A percentile compares a stretch with the other conserved stretches of the same genome.
Conservation (phyloP, 495 filamentous ascomycete species). For the Annulohypoxylon bovei region DNA sequence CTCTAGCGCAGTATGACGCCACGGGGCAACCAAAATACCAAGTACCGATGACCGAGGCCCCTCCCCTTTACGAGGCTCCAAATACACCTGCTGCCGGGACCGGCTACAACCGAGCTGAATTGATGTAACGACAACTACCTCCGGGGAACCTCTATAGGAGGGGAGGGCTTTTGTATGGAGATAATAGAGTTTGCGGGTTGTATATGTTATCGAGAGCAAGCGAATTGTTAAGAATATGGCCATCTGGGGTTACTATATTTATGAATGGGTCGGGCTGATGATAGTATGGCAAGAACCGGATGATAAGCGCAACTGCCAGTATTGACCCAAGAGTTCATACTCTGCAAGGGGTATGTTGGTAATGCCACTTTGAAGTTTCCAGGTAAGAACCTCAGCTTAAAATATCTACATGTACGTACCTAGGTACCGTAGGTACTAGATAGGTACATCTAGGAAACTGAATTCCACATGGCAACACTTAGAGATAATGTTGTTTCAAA, state of each 20-base stretch:
- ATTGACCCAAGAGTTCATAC: too few relatives aligned
- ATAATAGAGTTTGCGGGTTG: neutral
- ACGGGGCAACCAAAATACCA: conserved; percentile 12
- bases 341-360: neutral
- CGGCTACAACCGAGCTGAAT: conserved; percentile 29
- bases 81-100: conserved; percentile 29
- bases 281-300: too few relatives aligned
- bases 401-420: too few relatives aligned
- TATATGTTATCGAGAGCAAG: too few relatives aligned
- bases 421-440: too few relatives aligned
- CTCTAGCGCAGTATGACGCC: conserved; percentile 2
- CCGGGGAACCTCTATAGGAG: too few relatives aligned
- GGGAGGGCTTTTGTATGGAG: neutral
- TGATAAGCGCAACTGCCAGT: too few relatives aligned
- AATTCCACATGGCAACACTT: too few relatives aligned
- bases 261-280: too few relatives aligned
- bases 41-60: conserved; percentile 5
- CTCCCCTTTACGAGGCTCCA: conserved; percentile 12
- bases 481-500: neutral
- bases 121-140: neutral
- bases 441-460: neutral
- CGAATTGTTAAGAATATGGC: too few relatives aligned
- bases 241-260: too few relatives aligned
- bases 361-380: neutral
- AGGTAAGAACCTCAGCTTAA: too few relatives aligned